Conservation (phyloP, 371 early-diverging fungal genomes). For the Mycotypha africana region DNA sequence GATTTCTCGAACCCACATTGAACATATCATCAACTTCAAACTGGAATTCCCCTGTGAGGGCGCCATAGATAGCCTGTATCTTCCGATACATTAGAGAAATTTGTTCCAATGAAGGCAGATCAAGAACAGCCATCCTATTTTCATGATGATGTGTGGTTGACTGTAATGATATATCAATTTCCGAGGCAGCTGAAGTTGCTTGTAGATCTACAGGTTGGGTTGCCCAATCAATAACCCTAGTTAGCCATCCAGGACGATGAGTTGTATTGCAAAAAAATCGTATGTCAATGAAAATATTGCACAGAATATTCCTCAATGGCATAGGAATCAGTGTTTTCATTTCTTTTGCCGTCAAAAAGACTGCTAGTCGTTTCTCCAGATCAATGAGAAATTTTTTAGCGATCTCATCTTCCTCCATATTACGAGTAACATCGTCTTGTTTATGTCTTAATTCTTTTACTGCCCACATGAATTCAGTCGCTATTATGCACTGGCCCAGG, state of each 20-base stretch:
- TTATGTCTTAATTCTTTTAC: slow-evolving; percentile 39
- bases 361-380: slow-evolving; percentile 51
- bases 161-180: slow-evolving; percentile 2
- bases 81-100: slow-evolving; percentile 35
- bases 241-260: slow-evolving; percentile 58
- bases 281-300: slow-evolving; percentile 51
- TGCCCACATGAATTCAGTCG: slow-evolving; percentile 54
- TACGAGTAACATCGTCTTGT: slow-evolving; percentile 22
- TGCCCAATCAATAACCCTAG: slow-evolving; percentile 53
- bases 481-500: slow-evolving; percentile 55
- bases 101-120: slow-evolving; percentile 22
- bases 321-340: slow-evolving; percentile 44
- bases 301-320: slow-evolving; percentile 51
- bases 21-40: slow-evolving; percentile 9
- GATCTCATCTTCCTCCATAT: slow-evolving; percentile 52
- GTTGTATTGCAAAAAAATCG: slow-evolving; percentile 62
- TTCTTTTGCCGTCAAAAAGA: slow-evolving; percentile 57
- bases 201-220: slow-evolving; percentile 27
- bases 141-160: slow-evolving; percentile 7
- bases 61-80: slow-evolving; percentile 29
- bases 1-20: background rate
- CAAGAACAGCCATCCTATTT: slow-evolving; percentile 1
- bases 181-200: too few relatives aligned
- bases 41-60: slow-evolving; percentile 19
- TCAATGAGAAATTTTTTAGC: slow-evolving; percentile 65